These are phyloP conservation scores for Colletotrichum zoysiae DNA, from an alignment of 2,329 filamentous ascomycete genomes.

Conservation along the genomic window DNA sequence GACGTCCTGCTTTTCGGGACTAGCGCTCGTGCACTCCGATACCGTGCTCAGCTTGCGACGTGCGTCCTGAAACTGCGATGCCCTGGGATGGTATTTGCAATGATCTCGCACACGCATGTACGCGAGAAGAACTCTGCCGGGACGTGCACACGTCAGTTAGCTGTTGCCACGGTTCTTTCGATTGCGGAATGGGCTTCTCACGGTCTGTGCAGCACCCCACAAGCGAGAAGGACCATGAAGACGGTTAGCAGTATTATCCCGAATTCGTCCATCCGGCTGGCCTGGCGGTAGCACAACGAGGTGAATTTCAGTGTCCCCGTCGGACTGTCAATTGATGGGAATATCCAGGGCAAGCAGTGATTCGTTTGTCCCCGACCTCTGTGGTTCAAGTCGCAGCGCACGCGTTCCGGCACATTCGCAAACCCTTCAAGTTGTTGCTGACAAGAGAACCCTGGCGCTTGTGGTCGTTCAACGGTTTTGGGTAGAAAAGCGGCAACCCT, in stretches of 20 bases:
- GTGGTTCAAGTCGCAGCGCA: neutral
- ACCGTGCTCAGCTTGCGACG: conserved; percentile 49
- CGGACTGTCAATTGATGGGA: neutral
- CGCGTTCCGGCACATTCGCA: neutral
- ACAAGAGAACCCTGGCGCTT: neutral
- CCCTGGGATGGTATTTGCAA: conserved; percentile 39
- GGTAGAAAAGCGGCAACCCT: neutral
- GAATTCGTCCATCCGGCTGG: conserved; percentile 32
- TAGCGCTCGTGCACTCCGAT: conserved; percentile 44
- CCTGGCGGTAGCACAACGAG: neutral
- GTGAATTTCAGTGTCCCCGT: conserved; percentile 23
- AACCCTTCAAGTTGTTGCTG: neutral
- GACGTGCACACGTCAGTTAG: conserved; percentile 27
- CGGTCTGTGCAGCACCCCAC: conserved; percentile 36
- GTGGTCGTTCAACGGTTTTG: conserved; percentile 1
- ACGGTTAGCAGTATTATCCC: conserved; percentile 36
- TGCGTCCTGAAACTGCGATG: conserved; percentile 42
- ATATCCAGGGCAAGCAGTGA: neutral
- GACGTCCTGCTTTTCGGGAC: conserved; percentile 32
- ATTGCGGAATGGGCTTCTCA: conserved; percentile 20
- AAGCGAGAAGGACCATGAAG: conserved; percentile 30
- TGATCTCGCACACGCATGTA: conserved; percentile 33
- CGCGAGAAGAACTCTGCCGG: conserved; percentile 17
- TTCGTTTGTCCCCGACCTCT: neutral
- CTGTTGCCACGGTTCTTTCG: conserved; percentile 5